Percentiles rank a stretch among this genome's conserved stretches.
phyloP scores from a whole-genome alignment of 148 eudicot species.

The Vaccinium darrowii region DNA sequence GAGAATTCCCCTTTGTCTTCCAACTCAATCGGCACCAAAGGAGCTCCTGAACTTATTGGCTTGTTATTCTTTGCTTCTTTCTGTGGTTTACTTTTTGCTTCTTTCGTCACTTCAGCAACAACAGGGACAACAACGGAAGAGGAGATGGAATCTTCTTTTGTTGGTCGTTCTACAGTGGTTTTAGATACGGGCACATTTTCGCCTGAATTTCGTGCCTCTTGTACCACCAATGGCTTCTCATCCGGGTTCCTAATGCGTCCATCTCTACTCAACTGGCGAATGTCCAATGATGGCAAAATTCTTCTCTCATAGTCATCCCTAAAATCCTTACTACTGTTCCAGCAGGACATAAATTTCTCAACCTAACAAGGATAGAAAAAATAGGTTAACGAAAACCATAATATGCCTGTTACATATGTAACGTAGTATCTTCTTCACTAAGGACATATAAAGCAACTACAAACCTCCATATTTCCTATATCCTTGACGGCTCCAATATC shows the following conservation, averaged over 20 bases:
- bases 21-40: slow-evolving; percentile 26
- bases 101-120: slow-evolving; percentile 38
- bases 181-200: slow-evolving; percentile 32
- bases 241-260: slow-evolving; percentile 75
- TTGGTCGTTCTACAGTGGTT: slow-evolving; percentile 38
- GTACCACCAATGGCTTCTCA: slow-evolving; percentile 69
- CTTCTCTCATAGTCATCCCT: slow-evolving; percentile 78
- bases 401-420: not conserved
- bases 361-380: slow-evolving; percentile 34
- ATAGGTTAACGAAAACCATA: not conserved
- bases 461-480: slow-evolving; percentile 39
- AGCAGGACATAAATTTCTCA: slow-evolving; percentile 65
- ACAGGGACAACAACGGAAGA: slow-evolving; percentile 26
- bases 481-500: slow-evolving; percentile 49
- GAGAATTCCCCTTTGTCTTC: slow-evolving; percentile 39
- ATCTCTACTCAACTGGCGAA: slow-evolving; percentile 69
- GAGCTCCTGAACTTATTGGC: slow-evolving; percentile 28
- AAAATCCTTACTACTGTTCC: slow-evolving; percentile 65
- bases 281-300: slow-evolving; percentile 66
- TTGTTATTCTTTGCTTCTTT: slow-evolving; percentile 42
- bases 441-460: not conserved
- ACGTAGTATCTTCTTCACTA: not conserved
- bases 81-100: slow-evolving; percentile 20
- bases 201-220: slow-evolving; percentile 33
- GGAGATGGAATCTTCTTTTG: slow-evolving; percentile 43